These are phyloP conservation scores for Globisporangium solare DNA, from an alignment of 352 stramenopile species.

Conservation along the genomic window DNA sequence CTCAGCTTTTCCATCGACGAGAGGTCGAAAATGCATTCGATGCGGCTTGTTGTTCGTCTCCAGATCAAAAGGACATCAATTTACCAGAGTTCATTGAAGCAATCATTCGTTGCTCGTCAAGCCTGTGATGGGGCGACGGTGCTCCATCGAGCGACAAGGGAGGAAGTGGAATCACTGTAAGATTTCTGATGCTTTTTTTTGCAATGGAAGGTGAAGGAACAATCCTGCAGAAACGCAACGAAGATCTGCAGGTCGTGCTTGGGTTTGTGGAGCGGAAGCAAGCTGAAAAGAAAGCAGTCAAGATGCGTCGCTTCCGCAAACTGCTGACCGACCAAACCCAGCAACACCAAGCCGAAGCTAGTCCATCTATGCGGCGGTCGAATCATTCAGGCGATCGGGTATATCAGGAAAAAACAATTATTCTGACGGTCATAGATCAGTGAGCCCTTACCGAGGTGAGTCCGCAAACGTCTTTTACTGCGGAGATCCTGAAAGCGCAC, in stretches of 20 bases:
- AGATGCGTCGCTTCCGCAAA: slow-evolving; percentile 40
- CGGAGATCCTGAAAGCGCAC: neutral
- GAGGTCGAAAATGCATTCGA: slow-evolving; percentile 47
- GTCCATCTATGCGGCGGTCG: neutral
- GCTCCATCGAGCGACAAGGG: slow-evolving; percentile 7
- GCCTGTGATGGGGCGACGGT: slow-evolving; percentile 33
- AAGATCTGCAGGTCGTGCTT: slow-evolving; percentile 53
- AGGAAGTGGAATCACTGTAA: slow-evolving; percentile 36
- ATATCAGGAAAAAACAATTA: neutral
- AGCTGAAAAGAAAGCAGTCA: slow-evolving; percentile 26
- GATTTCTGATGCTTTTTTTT: slow-evolving; percentile 77
- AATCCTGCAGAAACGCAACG: slow-evolving; percentile 47
- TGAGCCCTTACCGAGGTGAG: neutral
- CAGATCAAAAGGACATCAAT: slow-evolving; percentile 26
- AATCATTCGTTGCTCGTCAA: slow-evolving; percentile 41
- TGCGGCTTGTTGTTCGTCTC: slow-evolving; percentile 22
- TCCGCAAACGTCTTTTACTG: slow-evolving; percentile 3
- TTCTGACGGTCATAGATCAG: neutral
- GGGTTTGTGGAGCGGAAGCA: slow-evolving; percentile 42
- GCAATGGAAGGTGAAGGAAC: slow-evolving; percentile 67
- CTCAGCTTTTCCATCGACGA: slow-evolving; percentile 51
- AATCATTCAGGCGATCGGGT: neutral
- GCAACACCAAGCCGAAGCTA: neutral
- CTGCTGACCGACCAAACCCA: slow-evolving; percentile 30
- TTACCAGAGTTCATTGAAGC: slow-evolving; percentile 65